phyloP scores from a whole-genome alignment of 768 basidiomycete species.

The Pleurotus salmoneostramineus region DNA sequence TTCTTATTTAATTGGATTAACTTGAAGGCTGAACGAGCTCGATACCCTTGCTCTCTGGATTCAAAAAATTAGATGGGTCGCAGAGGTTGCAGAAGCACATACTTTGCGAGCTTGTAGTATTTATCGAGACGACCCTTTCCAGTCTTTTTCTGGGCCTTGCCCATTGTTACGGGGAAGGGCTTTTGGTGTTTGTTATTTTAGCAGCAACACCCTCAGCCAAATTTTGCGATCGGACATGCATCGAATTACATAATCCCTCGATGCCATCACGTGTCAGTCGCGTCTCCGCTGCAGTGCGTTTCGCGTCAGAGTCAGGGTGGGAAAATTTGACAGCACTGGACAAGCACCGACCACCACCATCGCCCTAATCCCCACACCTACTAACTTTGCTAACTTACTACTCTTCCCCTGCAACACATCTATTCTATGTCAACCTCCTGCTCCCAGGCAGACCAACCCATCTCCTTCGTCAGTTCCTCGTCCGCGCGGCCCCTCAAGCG shows the following conservation, averaged over 20 bases:
- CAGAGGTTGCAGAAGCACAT: slow-evolving; percentile 9
- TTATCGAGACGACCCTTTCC: slow-evolving; percentile 95
- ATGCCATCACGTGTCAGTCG: slow-evolving; percentile 7
- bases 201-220: background rate
- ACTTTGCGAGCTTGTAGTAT: slow-evolving; percentile 97
- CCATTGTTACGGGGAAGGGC: slow-evolving; percentile 38
- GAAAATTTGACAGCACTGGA: slow-evolving; percentile 7
- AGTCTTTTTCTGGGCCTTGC: slow-evolving; percentile 88
- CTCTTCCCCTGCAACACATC: background rate
- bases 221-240: background rate
- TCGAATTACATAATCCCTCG: background rate
- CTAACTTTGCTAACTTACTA: slow-evolving; percentile 4
- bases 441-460: slow-evolving; percentile 22
- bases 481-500: slow-evolving; percentile 40
- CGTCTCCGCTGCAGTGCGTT: background rate
- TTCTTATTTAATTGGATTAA: slow-evolving; percentile 98
- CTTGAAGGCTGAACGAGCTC: slow-evolving; percentile 99
- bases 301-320: background rate
- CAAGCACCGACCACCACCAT: background rate
- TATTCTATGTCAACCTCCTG: slow-evolving; percentile 16
- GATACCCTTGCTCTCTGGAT: slow-evolving; percentile 94
- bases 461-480: slow-evolving; percentile 22
- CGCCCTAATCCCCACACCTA: slow-evolving; percentile 4
- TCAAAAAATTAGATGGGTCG: slow-evolving; percentile 11
- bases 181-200: background rate